Percentiles rank a stretch among this genome's conserved stretches.
These are phyloP conservation scores for sunflower (Helianthus annuus) DNA, from an alignment of 129 eudicot species.

Conservation along the genomic window DNA sequence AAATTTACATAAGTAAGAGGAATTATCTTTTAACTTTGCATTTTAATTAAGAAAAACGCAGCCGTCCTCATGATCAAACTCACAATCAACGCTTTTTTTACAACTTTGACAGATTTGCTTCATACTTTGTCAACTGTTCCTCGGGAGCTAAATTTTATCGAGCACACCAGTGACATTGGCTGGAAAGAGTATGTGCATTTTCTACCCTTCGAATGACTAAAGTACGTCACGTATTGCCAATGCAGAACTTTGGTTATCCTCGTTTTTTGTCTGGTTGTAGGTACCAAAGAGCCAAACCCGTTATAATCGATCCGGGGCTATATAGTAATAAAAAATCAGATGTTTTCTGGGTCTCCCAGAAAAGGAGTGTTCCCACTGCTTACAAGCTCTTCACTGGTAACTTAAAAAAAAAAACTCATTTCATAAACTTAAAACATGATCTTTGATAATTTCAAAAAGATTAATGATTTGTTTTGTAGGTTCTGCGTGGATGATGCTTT, in stretches of 20 bases:
- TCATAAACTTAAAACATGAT: neutral
- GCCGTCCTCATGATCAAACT: conserved; percentile 10
- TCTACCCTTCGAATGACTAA: conserved; percentile 21
- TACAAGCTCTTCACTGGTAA: conserved; percentile 84
- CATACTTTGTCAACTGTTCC: conserved; percentile 69
- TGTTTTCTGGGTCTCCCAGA: conserved; percentile 61
- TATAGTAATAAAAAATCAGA: conserved; percentile 67
- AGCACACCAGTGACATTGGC: conserved; percentile 87
- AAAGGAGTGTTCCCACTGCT: conserved; percentile 67
- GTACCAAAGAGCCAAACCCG: conserved; percentile 75
- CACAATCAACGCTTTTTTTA: neutral
- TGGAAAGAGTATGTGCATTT: conserved; percentile 77
- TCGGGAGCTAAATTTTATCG: conserved; percentile 69
- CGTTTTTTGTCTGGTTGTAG: conserved; percentile 30
- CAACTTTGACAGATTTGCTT: conserved; percentile 57
- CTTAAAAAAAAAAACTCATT: neutral
- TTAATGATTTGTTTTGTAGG: conserved; percentile 39
- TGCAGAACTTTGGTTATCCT: conserved; percentile 10
- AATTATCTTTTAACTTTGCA: neutral
- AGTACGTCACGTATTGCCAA: neutral
- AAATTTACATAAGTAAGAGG: neutral
- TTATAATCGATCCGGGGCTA: conserved; percentile 76
- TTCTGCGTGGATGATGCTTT: conserved; percentile 93
- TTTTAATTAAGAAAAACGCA: conserved; percentile 12
- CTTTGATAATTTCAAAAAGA: neutral